Base-by-base conservation (phyloP, 2,329 filamentous ascomycete genomes). In the Fusarium mexicanum region DNA sequence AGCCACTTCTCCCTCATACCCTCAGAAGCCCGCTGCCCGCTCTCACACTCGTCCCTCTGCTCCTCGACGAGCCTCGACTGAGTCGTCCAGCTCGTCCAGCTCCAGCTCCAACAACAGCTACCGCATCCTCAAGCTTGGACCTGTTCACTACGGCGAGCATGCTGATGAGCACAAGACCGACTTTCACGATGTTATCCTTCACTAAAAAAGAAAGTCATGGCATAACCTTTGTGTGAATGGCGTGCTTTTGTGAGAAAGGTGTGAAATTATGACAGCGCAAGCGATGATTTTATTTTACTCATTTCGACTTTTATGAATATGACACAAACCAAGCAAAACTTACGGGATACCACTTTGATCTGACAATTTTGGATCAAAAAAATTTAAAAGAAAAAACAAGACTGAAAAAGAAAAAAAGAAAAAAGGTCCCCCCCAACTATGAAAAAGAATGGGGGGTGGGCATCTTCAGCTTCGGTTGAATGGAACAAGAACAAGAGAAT, bases 91-190 rank as follows among this genome's bases (percentile, higher is more conserved):
- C 78, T 74, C 73, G 9, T 17, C 35, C 65, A 77, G 71, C 63
- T 80, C 81, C 69, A 80, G 78, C 76, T 85, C 81, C 77, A 71
- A 64, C 76, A 78, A 74, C 64, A 80, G 84, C 71, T 82, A 84
- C 75, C 85, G 86, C 67, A 88, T 92, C 81, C 86, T 92, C 75
- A 91, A 91, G 85, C 88, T 92, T 66, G 88, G 88, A 31, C 90
- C 90, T 40, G 89, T 91, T 67, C 89, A 91, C 86, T 91, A 86
- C 82, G 90, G 90, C 74, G 89, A 89, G 84, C 87, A 90, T 81
- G 83, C 83, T 29, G 88, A 85, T 71, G 88, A 87, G 63, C 84
- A 89, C 84, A 86, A 88, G 83, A 85, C 83, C 51, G 89, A 91
- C 84, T 91, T 84, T 80, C 81, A 87, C 81, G 86, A 88, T 77